Evolutionary conservation across 352 stramenopile genomes (phyloP), one percentile per base, ranked within the genome.

Genomic region (Phytophthora kernoviae): DNA sequence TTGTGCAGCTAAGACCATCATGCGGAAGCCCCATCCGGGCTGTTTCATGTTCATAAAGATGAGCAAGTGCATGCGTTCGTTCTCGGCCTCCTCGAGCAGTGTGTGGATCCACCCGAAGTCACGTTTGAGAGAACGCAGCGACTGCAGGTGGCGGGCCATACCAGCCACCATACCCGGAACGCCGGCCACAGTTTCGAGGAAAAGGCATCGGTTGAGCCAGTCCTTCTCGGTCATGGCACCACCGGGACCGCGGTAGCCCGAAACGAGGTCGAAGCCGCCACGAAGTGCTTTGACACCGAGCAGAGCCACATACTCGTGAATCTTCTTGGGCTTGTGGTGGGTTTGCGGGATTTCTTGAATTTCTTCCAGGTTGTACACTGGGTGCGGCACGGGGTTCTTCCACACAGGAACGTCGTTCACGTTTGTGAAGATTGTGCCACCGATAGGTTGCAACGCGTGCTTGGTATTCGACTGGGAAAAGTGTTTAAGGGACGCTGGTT

Each of bases 21-120:
- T 53, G n/a, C 88, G 87, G 57, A 97, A 91, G 7, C 87, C 2
- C 47, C 64, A 70, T 11, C 83, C 78, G 0, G 88, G 85, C 58
- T 96, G 73, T 63, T 96, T 96, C 71, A 98, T 86, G 41, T 82
- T 79, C 56, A 96, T 75, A 64, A 95, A 96, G 59, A 95, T 96
- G 7, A 97, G 72, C 26, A 98, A 58, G 58, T 98, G 91, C 88
- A 98, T 97, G 45, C 91, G 77, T 75, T 98, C 91, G 68, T 98
- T 97, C 68, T 98, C 92, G 14, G 88, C 87, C 49, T 98, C 91
- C 43, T 97, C 91, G 4, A 97, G 69, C 9, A 98, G 58, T 10
- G 89, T 91, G 69, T 92, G 74, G 66, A 97, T 96, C 86, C 85
- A 96, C 12, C 89, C 85, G 33, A 94, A 87, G 71, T 96, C 91